phyloP scores from a whole-genome alignment of 805 yeast species.

The Novakomyces olei region DNA sequence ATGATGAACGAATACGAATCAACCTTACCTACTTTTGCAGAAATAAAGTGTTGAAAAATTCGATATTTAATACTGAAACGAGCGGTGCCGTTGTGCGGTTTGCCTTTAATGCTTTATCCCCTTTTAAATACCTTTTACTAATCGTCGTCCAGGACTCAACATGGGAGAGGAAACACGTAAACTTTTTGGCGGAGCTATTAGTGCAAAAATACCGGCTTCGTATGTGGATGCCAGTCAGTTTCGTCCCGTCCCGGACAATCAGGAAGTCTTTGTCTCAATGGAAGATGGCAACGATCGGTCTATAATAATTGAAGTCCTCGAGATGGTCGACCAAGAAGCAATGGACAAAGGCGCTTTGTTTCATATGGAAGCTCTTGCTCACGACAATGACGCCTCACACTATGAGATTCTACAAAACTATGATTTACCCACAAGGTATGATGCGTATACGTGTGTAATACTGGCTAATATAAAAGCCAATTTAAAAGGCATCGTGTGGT shows the following conservation, averaged over 20 bases:
- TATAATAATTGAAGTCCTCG: constrained; percentile 21
- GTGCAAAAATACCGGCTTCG: constrained; percentile 32
- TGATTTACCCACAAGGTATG: not conserved
- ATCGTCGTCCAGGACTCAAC: too few species aligned
- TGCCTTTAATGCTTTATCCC: too few species aligned
- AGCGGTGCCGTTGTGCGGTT: too few species aligned
- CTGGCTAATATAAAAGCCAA: not conserved
- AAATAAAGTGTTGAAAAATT: too few species aligned
- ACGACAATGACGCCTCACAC: constrained; percentile 2
- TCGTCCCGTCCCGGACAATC: constrained; percentile 78
- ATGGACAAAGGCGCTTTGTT: not conserved
- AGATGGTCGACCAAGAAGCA: constrained; percentile 14
- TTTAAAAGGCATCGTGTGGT: too few species aligned
- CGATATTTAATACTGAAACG: too few species aligned
- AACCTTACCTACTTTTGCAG: too few species aligned
- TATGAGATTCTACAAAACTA: constrained; percentile 4
- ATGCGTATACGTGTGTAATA: too few species aligned
- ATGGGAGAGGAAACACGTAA: too few species aligned
- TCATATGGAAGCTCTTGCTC: constrained; percentile 1
- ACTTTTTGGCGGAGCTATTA: constrained; percentile 70
- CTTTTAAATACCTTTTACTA: too few species aligned
- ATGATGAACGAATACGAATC: too few species aligned
- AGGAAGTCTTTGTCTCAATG: constrained; percentile 52
- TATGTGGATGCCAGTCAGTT: constrained; percentile 52
- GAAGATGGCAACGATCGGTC: constrained; percentile 14